Base-by-base conservation (phyloP, 2,329 filamentous ascomycete species). In the Tolypocladium nubicola region DNA sequence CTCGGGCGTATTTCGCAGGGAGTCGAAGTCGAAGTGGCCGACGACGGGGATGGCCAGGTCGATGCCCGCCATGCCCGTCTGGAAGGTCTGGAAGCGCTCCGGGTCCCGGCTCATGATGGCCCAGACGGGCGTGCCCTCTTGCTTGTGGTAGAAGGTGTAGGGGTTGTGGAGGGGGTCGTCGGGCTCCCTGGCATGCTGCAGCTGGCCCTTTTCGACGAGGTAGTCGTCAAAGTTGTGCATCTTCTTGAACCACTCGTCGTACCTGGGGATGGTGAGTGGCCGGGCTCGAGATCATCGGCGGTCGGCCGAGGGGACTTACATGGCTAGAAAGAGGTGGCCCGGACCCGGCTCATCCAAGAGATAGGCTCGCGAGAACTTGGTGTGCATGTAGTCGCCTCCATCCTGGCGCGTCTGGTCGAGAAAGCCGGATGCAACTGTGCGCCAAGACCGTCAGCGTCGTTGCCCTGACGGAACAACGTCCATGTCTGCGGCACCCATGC, bases 201-300 rank as follows among this genome's bases (percentile, higher is more conserved):
- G 60, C 53, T 63, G 64, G 19, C 60, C 61, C 21, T 60, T 61
- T 14, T 59, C 59, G 30, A 58, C 56, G 53, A 71, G 64, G 52
- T 71, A 70, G 26, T 70, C 68, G 62, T 70, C 65, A 52, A 71
- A 70, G 58, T 65, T 65, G 62, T 66, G 60, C 65, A 69, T 68
- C 53, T 67, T 65, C 53, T 66, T 70, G 57, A 70, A 64, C 66
- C 67, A 71, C 41, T 69, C 65, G 52, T 71, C 68, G 43, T 70
- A 68, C 67, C 66, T 68, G 47, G 21, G 13, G 13, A 19, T 55
- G 35, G 37, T 53, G 21, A 49, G 30, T 33, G 38, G 16, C 33
- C 2, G 19, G 14, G n/a, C 8, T 26, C 11, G 39, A 23, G 23
- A 52, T 9, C 23, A 26, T 9, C 8, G 21, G 16, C 14, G 1